Evolutionary conservation across 163 green algal genomes (phyloP).

Genomic region (Coccomyxa subellipsoidea): DNA sequence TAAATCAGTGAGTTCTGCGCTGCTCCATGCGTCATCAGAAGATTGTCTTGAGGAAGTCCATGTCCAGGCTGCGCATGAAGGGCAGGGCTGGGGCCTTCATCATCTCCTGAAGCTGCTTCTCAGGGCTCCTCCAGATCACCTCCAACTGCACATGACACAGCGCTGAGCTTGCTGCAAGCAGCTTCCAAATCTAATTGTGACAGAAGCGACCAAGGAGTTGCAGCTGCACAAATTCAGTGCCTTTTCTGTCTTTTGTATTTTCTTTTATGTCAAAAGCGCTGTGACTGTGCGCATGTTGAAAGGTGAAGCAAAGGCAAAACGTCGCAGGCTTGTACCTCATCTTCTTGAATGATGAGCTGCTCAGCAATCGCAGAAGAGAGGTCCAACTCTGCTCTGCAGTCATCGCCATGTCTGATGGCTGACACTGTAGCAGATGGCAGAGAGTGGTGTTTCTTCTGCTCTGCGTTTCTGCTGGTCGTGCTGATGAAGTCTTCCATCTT

Average conservation of each 20-base stretch:
- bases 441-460: background rate
- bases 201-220: too few species aligned
- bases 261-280: too few species aligned
- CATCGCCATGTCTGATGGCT: too few species aligned
- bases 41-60: background rate
- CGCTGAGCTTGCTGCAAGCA: too few species aligned
- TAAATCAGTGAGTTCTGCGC: too few species aligned
- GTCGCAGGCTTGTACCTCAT: background rate
- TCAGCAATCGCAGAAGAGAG: background rate
- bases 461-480: background rate
- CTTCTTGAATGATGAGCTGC: background rate
- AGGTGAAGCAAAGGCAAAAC: too few species aligned
- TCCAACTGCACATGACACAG: background rate
- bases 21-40: too few species aligned
- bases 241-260: too few species aligned
- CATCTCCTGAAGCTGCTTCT: background rate
- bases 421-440: background rate
- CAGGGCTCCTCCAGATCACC: background rate
- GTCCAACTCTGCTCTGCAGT: background rate
- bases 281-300: too few species aligned
- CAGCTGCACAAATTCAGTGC: too few species aligned
- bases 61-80: background rate
- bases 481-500: background rate
- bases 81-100: background rate
- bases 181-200: too few species aligned